phyloP scores from a whole-genome alignment of 148 eudicot genomes.

The Selenicereus undatus region DNA sequence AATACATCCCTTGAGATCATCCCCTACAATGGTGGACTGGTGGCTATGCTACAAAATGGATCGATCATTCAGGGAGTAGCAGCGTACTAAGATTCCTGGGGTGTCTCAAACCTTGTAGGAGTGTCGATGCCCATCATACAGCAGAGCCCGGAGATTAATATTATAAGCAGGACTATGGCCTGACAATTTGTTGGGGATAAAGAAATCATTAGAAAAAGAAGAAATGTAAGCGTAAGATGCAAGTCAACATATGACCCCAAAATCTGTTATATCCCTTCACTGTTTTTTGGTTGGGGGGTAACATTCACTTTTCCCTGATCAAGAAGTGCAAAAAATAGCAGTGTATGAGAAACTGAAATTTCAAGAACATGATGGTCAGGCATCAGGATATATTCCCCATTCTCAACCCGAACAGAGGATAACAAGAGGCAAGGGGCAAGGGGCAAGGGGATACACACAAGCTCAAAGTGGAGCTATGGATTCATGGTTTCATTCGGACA shows the following conservation, averaged over 20 bases:
- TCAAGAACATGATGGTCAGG: neutral
- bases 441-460: neutral
- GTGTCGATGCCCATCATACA: slow-evolving; percentile 97
- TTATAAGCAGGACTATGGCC: slow-evolving; percentile 79
- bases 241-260: too few relatives aligned
- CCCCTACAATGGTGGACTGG: slow-evolving; percentile 1
- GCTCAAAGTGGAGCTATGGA: neutral
- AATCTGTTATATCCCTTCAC: too few relatives aligned
- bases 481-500: neutral
- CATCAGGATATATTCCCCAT: neutral
- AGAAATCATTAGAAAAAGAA: slow-evolving; percentile 11
- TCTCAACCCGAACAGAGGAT: neutral
- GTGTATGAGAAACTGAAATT: neutral
- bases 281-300: neutral
- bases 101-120: slow-evolving; percentile 88
- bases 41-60: slow-evolving; percentile 25
- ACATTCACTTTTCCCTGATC: neutral
- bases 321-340: neutral
- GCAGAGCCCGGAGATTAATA: slow-evolving; percentile 89
- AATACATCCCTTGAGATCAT: slow-evolving; percentile 16
- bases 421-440: neutral
- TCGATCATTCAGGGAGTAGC: neutral
- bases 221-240: neutral
- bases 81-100: slow-evolving; percentile 60
- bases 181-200: slow-evolving; percentile 31